Evolutionary conservation across 306 rosid genomes (phyloP).

Genomic region (Prunus davidiana): DNA sequence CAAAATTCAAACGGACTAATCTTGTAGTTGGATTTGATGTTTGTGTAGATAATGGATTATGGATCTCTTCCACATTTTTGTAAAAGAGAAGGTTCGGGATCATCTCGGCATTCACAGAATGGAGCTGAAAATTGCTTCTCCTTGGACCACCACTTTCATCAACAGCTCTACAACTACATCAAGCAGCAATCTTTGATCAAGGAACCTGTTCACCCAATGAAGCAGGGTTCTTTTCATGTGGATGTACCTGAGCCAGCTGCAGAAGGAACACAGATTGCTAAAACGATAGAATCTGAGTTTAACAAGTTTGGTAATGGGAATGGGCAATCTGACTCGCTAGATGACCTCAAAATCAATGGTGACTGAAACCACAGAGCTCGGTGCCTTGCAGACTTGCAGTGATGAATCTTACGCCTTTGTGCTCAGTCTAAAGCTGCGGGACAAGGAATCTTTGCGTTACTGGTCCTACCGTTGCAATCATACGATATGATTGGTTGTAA

Average conservation of each 20-base stretch:
- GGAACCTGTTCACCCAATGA: constrained; percentile 49
- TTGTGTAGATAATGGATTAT: constrained; percentile 84
- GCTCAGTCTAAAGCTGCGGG: constrained; percentile 10
- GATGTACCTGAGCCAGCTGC: constrained; percentile 57
- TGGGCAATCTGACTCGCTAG: constrained; percentile 38
- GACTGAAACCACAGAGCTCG: constrained; percentile 14
- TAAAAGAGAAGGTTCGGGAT: constrained; percentile 69
- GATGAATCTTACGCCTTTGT: constrained; percentile 2
- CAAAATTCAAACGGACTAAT: constrained; percentile 22
- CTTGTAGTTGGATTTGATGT: constrained; percentile 22
- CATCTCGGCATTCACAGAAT: constrained; percentile 51
- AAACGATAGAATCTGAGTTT: constrained; percentile 63
- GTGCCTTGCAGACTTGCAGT: constrained; percentile 4
- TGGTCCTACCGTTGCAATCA: constrained; percentile 14
- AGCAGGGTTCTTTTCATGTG: constrained; percentile 84
- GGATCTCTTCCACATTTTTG: constrained; percentile 87
- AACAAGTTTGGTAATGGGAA: constrained; percentile 48
- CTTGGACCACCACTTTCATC: constrained; percentile 82
- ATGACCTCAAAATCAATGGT: constrained; percentile 40
- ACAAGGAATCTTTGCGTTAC: constrained; percentile 19
- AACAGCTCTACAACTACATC: constrained; percentile 67
- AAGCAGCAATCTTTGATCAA: constrained; percentile 53
- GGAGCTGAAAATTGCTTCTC: constrained; percentile 69
- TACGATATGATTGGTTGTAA: constrained; percentile 23
- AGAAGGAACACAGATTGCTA: constrained; percentile 52